Evolutionary conservation across 257 asterid genomes (phyloP).

Genomic region (Anisodus acutangulus): DNA sequence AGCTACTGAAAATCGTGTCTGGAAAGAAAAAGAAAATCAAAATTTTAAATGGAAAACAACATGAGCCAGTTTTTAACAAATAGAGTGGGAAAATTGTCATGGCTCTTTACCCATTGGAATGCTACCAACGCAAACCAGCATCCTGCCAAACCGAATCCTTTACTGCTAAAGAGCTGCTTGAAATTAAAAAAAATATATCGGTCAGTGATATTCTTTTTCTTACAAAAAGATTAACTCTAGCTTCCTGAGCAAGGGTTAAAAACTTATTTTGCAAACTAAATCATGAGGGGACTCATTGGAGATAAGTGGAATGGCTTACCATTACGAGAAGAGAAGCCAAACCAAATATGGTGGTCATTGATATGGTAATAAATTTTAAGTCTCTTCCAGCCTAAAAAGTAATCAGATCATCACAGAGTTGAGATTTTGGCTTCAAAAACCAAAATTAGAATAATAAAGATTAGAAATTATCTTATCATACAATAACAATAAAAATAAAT

Average conservation of each 20-base stretch:
- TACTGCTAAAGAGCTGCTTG: slow-evolving; percentile 64
- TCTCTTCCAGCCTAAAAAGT: slow-evolving; percentile 87
- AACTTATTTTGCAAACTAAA: background rate
- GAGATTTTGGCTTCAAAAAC: slow-evolving; percentile 18
- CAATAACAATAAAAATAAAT: background rate
- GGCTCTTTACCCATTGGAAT: slow-evolving; percentile 80
- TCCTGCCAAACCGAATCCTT: slow-evolving; percentile 77
- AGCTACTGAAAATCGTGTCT: slow-evolving; percentile 80
- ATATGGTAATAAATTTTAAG: slow-evolving; percentile 76
- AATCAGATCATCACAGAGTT: slow-evolving; percentile 25
- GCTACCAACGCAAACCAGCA: slow-evolving; percentile 88
- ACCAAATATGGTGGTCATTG: slow-evolving; percentile 71
- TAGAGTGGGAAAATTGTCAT: background rate
- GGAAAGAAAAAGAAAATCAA: slow-evolving; percentile 34
- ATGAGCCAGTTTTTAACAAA: background rate
- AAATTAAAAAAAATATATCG: background rate
- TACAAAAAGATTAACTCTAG: background rate
- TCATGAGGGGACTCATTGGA: background rate
- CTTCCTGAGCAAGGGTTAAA: background rate
- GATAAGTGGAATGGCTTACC: slow-evolving; percentile 52
- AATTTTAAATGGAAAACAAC: background rate
- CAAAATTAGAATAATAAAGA: slow-evolving; percentile 8
- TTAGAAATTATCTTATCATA: background rate
- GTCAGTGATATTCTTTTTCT: background rate
- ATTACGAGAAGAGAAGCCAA: slow-evolving; percentile 67